Base-by-base conservation (phyloP, 2,329 filamentous ascomycete genomes). In the Fusarium heterosporum region DNA sequence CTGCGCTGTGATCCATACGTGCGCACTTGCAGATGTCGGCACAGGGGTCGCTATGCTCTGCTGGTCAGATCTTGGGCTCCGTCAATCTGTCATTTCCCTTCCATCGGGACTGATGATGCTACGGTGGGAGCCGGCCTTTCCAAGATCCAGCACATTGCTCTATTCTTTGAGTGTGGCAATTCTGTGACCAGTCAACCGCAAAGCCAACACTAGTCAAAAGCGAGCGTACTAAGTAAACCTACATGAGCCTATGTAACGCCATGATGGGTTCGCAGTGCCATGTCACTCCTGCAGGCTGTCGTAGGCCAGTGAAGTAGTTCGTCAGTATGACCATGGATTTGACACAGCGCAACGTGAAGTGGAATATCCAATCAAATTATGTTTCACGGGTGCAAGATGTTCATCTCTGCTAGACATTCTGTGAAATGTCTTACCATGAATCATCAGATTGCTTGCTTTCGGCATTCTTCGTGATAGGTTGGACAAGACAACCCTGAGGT, bases 61-160 rank as follows among this genome's bases (percentile, higher is more conserved):
- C 34, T 26, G 50, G 39, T 45, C 58, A 53, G 43, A 60, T 64
- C 14, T 26, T 60, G 41, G 45, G 64, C 22, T 50, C 53, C 30
- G 36, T 52, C 34, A 52, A 68, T 61, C 47, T 63, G 34, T 32
- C 61, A 54, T 64, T 38, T 49, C 49, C 64, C 30, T 49, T 36
- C 17, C 25, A 22, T 61, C 51, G 40, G 63, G 42, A 32, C 32
- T 38, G 49, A 38, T 38, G 53, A 29, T 50, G 17, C 10, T 42
- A 36, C 48, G 25, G 25, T 29, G 45, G 50, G 41, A 6, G 16
- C 34, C 48, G n/a, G n/a, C 45, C 17, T 51, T 67, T 30, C 22
- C 47, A 60, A 55, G 58, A 69, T 67, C 54, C 54, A 53, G 54
- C 50, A 63, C 49, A 52, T 12, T 26, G 60, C 39, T 64, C 41